Evolutionary conservation across 1,284 basidiomycete genomes (phyloP), one percentile per base, ranked within the genome.

Genomic region (Coniferiporia weirii): DNA sequence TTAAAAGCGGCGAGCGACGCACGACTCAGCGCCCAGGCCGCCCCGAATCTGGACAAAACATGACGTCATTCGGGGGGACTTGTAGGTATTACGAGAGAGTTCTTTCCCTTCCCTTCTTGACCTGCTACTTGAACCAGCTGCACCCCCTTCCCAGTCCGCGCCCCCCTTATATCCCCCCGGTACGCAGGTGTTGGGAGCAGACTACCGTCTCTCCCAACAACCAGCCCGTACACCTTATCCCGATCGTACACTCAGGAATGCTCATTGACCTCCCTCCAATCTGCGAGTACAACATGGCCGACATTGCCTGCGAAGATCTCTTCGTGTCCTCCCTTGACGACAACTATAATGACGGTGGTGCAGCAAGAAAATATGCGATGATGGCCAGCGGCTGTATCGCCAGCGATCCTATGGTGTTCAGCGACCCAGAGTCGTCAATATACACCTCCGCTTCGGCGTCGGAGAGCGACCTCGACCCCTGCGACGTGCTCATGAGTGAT

Each of bases 191-290:
- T 46, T 46, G 44, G 44, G 44, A 46, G 44, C 7, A 52, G 12
- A 50, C 49, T 13, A 3, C 19, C 49, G 22, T 50, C 49, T 50
- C 49, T 50, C 49, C 49, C 49, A 50, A 32, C 49, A 50, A 27
- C 49, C 22, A 22, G 22, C 22, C 2, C 47, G 27, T 19, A 27
- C 27, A 19, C 12, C 19, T 15, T 32, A 9, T 32, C 22, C 49
- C 10, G 2, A 22, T 19, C 19, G 4, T 4, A 19, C 3, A 4
- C 34, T 40, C 35, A 15, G 40, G 36, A 7, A 61, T 61, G 59
- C 54, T 61, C 59, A 57, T 61, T 22, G 54, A 56, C 15, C 55
- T 61, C 44, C 59, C 59, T n/a, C 32, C 40, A 38, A 5, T 57
- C 22, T 36, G 27, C 20, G 54, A 52, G 22, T 61, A 61, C 55